Evolutionary conservation across 495 filamentous ascomycete genomes (phyloP), one percentile per base, ranked within the genome.

Genomic region (Penicillium roqueforti): DNA sequence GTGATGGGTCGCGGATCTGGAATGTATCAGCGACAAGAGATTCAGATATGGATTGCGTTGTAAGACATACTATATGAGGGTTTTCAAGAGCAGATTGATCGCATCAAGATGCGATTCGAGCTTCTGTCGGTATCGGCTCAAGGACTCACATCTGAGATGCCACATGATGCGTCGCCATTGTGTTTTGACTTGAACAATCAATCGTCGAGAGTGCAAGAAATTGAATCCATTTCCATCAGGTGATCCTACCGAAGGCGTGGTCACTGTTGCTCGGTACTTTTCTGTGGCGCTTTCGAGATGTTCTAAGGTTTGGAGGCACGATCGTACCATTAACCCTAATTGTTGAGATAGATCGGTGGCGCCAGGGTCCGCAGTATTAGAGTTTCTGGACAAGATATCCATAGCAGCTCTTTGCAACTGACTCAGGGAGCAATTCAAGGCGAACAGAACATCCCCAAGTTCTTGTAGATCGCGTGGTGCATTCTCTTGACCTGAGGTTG

Each of bases 151-250:
- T 13, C 40, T 41, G 6, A 46, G 23, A 18, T 49, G 32, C 54
- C 54, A 56, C 47, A 56, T 26, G 11, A 51, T 36, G 13, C 47
- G 39, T 7, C 36, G 40, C 40, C 39, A 56, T 22, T 51, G 47
- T 28, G 6, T 28, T 28, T 28, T 28, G 7, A 28, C 1, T 28
- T 28, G 26, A 28, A 7, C 9, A 8, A 7, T 28, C 26, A 7
- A 28, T 28, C 9, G 26, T 0, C 9, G 26, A 7, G 26, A 28
- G 26, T 28, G 6, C 1, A 8, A 8, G 26, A 28, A 8, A 28
- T 28, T 28, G 26, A 28, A 6, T 7, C 1, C 1, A 1, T 6
- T 0, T 8, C 5, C 26, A 28, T 28, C 26, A 28, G 7, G 26
- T 8, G 9, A 8, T 28, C 7, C 6, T 1, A 28, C 7, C 7